Percentiles rank a stretch among this genome's conserved stretches.
Conservation (phyloP, 2,329 filamentous ascomycete species). For the Botrytis fabae region DNA sequence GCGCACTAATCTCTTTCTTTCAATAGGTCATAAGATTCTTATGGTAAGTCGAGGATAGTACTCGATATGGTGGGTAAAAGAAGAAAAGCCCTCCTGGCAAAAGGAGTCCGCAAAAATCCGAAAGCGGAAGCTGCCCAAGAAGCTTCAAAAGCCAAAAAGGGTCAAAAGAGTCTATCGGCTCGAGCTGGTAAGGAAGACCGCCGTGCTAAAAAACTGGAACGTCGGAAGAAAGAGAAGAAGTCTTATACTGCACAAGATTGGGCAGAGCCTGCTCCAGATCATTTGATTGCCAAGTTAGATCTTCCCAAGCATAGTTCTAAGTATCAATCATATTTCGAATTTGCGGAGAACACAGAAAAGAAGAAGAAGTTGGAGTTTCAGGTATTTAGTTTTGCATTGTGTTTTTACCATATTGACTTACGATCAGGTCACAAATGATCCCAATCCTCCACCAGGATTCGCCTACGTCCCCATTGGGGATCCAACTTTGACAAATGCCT, state of each 20-base stretch:
- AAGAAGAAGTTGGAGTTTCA: conserved; percentile 64
- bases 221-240: conserved; percentile 36
- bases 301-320: conserved; percentile 46
- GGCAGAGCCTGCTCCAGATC: conserved; percentile 36
- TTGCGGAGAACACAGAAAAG: conserved; percentile 63
- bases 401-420: conserved; percentile 26
- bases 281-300: conserved; percentile 39
- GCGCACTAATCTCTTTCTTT: conserved; percentile 29
- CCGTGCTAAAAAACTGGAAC: conserved; percentile 35
- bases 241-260: conserved; percentile 35
- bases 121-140: not conserved
- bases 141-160: not conserved
- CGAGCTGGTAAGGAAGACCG: conserved; percentile 32
- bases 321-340: conserved; percentile 63
- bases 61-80: conserved; percentile 20
- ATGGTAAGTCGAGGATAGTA: conserved; percentile 19
- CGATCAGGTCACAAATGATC: conserved; percentile 52
- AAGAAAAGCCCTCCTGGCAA: conserved; percentile 11
- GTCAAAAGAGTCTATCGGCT: conserved; percentile 14
- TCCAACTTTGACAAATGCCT: conserved; percentile 58
- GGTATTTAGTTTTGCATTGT: conserved; percentile 47
- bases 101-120: not conserved
- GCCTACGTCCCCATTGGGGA: conserved; percentile 64
- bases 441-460: conserved; percentile 58
- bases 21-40: conserved; percentile 4